phyloP scores from a whole-genome alignment of 2,329 filamentous ascomycete species.

The Neospermospora avenae region DNA sequence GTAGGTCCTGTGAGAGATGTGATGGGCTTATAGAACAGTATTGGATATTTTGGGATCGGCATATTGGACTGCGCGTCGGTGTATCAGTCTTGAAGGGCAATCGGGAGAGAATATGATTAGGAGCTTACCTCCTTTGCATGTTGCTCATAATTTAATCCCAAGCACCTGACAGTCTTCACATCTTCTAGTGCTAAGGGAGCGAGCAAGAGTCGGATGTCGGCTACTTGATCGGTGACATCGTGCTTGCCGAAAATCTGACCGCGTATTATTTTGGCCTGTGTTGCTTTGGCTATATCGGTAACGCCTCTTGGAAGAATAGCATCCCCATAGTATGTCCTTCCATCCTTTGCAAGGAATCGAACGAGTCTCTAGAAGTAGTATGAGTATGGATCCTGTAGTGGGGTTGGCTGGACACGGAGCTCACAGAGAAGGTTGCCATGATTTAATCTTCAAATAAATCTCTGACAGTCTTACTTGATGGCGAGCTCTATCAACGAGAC shows the following conservation, averaged over 20 bases:
- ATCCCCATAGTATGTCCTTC: slow-evolving; percentile 69
- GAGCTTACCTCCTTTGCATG: slow-evolving; percentile 62
- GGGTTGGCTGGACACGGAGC: slow-evolving; percentile 17
- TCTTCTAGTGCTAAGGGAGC: slow-evolving; percentile 61
- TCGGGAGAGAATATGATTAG: neutral
- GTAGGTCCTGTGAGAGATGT: slow-evolving; percentile 63
- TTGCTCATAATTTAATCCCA: slow-evolving; percentile 69
- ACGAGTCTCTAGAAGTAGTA: slow-evolving; percentile 56
- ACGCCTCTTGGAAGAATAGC: slow-evolving; percentile 62
- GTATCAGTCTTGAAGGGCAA: too few species aligned
- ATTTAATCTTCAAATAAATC: neutral
- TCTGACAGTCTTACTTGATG: too few species aligned
- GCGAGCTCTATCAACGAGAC: neutral
- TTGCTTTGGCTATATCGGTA: slow-evolving; percentile 58
- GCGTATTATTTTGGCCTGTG: slow-evolving; percentile 57
- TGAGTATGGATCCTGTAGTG: neutral
- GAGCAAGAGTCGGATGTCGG: slow-evolving; percentile 54
- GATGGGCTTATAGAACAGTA: slow-evolving; percentile 71
- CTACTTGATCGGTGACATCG: slow-evolving; percentile 59
- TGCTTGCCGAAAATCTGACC: slow-evolving; percentile 66
- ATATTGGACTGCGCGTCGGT: slow-evolving; percentile 62
- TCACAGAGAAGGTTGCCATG: slow-evolving; percentile 47
- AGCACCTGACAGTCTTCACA: slow-evolving; percentile 63
- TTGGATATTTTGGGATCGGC: slow-evolving; percentile 66
- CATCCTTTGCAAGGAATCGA: slow-evolving; percentile 70